Evolutionary conservation across 2,329 filamentous ascomycete species (phyloP).

Genomic region (Xylaria sp.): DNA sequence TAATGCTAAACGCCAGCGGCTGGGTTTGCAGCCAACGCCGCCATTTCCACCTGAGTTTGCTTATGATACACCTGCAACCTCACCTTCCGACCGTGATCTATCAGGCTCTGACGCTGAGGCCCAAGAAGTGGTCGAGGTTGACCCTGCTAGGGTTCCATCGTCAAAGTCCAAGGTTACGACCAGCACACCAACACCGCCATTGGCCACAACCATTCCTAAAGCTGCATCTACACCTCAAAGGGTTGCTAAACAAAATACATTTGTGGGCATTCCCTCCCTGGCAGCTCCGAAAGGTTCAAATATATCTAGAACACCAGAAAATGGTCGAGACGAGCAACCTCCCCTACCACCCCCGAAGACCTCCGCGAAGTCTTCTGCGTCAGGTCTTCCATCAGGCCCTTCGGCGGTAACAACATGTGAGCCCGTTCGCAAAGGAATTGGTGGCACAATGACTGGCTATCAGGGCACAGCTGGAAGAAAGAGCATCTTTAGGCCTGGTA

Average conservation of each 20-base stretch:
- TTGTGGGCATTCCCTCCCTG: constrained; percentile 30
- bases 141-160: constrained; percentile 16
- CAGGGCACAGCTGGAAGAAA: constrained; percentile 51
- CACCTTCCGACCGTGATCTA: constrained; percentile 32
- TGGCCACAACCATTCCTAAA: neutral
- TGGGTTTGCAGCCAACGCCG: constrained; percentile 48
- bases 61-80: constrained; percentile 16
- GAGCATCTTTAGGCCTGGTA: constrained; percentile 25
- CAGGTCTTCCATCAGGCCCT: neutral
- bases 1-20: constrained; percentile 55
- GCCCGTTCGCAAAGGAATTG: constrained; percentile 26
- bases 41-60: constrained; percentile 34
- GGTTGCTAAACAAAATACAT: constrained; percentile 39
- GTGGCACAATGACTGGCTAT: constrained; percentile 47
- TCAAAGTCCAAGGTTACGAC: constrained; percentile 20
- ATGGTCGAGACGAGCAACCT: constrained; percentile 27
- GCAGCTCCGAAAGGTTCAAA: constrained; percentile 10
- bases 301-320: constrained; percentile 12
- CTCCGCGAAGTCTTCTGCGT: constrained; percentile 23
- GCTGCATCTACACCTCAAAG: neutral
- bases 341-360: constrained; percentile 21
- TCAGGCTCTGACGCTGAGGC: constrained; percentile 43
- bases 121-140: constrained; percentile 38
- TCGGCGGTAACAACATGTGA: constrained; percentile 22
- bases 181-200: neutral